Evolutionary conservation across 2,329 filamentous ascomycete species (phyloP).

Genomic region (Trichoderma sp.): DNA sequence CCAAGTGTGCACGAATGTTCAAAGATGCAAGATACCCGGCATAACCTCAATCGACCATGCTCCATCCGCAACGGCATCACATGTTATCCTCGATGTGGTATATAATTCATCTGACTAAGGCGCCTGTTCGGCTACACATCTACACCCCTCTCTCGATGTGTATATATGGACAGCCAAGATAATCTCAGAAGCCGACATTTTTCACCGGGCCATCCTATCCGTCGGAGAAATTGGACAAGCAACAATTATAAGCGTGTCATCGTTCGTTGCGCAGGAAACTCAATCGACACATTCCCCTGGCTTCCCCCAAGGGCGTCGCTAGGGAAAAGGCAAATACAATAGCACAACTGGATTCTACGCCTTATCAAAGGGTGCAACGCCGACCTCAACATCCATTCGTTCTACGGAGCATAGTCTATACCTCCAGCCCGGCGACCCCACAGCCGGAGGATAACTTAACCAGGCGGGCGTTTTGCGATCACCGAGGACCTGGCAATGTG

Average conservation of each 20-base stretch:
- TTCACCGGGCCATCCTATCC: background rate
- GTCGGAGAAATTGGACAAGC: background rate
- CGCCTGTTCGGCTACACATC: background rate
- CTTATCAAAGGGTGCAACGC: background rate
- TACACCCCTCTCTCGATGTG: background rate
- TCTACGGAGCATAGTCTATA: background rate
- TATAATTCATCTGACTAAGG: background rate
- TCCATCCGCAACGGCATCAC: background rate
- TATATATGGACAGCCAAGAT: background rate
- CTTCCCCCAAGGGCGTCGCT: background rate
- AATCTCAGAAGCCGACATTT: background rate
- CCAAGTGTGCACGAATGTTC: background rate
- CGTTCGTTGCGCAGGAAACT: background rate
- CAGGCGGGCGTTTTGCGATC: slow-evolving; percentile 3
- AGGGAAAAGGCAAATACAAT: background rate
- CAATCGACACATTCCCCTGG: background rate
- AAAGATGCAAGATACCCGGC: background rate
- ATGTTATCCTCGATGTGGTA: background rate
- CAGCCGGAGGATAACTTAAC: background rate
- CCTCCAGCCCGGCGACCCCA: slow-evolving; percentile 13
- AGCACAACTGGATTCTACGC: background rate
- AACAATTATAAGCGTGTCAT: background rate
- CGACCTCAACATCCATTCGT: background rate
- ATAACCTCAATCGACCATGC: background rate
- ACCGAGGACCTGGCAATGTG: slow-evolving; percentile 11